phyloP scores from a whole-genome alignment of 306 rosid genomes.

The Amphicarpaea edgeworthii region DNA sequence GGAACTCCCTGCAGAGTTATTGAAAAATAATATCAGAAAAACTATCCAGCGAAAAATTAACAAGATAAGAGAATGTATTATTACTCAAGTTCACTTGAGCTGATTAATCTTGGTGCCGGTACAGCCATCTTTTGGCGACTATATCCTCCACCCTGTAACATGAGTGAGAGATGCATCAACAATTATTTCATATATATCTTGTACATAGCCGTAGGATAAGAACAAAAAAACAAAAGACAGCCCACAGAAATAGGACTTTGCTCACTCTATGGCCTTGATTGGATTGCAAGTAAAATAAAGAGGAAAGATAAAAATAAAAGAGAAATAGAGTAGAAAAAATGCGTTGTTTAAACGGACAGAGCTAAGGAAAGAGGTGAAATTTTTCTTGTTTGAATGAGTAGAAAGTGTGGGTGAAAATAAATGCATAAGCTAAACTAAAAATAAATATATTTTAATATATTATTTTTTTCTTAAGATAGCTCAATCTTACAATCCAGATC shows the following conservation, averaged over 20 bases:
- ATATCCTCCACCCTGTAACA: slow-evolving; percentile 82
- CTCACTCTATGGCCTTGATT: background rate
- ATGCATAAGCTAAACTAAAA: background rate
- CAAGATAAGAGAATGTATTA: slow-evolving; percentile 29
- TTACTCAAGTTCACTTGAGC: slow-evolving; percentile 96
- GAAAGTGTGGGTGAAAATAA: background rate
- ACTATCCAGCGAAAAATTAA: slow-evolving; percentile 12
- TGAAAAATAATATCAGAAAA: slow-evolving; percentile 41
- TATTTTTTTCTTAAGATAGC: too few species aligned
- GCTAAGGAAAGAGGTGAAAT: background rate
- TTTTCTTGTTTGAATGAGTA: background rate
- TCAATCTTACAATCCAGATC: background rate
- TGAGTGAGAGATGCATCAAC: slow-evolving; percentile 28
- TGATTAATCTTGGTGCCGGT: slow-evolving; percentile 90
- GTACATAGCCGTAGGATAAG: slow-evolving; percentile 2
- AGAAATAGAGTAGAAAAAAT: background rate
- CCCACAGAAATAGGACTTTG: background rate
- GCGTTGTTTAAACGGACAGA: background rate
- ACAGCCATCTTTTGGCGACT: slow-evolving; percentile 61
- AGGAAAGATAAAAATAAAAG: background rate
- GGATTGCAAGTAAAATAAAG: background rate
- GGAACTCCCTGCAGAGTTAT: slow-evolving; percentile 71
- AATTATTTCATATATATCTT: slow-evolving; percentile 1
- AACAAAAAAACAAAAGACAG: slow-evolving; percentile 23
- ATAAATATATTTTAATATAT: background rate